Evolutionary conservation across 352 stramenopile species (phyloP), one percentile per base, ranked within the genome.

Genomic region (Aphanomyces invadans): DNA sequence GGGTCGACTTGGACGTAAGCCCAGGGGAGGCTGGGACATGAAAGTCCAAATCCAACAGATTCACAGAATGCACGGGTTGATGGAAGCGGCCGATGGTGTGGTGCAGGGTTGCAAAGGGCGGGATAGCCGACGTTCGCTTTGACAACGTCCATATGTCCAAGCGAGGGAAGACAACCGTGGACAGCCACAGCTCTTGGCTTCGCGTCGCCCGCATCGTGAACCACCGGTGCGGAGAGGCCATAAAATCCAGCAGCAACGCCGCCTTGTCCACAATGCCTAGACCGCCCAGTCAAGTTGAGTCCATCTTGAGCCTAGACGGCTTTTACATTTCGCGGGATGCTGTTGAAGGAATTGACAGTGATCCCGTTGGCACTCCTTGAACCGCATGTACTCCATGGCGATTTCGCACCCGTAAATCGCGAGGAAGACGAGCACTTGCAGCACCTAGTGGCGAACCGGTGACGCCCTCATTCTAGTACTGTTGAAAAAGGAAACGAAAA

Each of bases 311-410:
- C 31, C 29, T 15, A 10, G 51, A 36, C 23, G 23, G 3, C 4
- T 42, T 21, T 0, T 46, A 64, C 55, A 15, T 19, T 38, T 32
- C n/a, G 31, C 23, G 25, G 32, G 4, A 36, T 64, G 55, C n/a
- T 38, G 21, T 29, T 64, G 45, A 23, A 64, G 55, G 36, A 52
- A 31, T 4, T 21, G 32, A 38, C 55, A 64, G 55, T 64, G 55
- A 38, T 64, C 38, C 33, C 55, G 55, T 28, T 64, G 55, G 38
- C 55, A 52, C 23, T 64, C 55, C 33, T 64, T 64, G 36, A 64
- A 64, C 9, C 55, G 55, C 11, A 64, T 45, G 36, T 64, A 64
- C 39, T 64, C 55, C 21, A 46, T 64, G 19, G 31, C 55, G 31
- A 64, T 64, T 38, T 64, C 55, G 21, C 55, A 64, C 11, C 55